Percentiles rank a stretch among this genome's conserved stretches.
These are phyloP conservation scores for Coleophoma eucalyptorum DNA, from an alignment of 2,329 filamentous ascomycete genomes.

Conservation along the genomic window DNA sequence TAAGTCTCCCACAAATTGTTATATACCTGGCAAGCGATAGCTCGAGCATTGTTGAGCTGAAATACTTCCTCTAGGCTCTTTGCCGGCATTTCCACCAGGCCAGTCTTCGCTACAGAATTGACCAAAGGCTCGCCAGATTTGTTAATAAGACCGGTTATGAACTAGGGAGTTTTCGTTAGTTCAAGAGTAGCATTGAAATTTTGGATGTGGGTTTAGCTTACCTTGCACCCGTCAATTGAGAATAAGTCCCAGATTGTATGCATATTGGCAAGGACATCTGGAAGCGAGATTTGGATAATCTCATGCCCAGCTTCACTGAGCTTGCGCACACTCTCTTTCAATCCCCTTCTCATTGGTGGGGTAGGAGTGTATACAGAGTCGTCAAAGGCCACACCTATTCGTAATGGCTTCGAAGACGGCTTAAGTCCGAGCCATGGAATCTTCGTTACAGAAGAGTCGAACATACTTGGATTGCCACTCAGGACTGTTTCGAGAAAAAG, in stretches of 20 bases:
- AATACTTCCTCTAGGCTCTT: conserved; percentile 9
- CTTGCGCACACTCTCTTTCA: conserved; percentile 20
- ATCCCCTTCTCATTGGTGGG: conserved; percentile 28
- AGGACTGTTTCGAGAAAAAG: conserved; percentile 7
- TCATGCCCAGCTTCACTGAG: conserved; percentile 19
- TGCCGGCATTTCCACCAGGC: neutral
- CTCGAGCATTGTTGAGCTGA: conserved; percentile 9
- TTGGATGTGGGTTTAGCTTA: conserved; percentile 19
- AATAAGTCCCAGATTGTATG: conserved; percentile 22
- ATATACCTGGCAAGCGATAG: conserved; percentile 33
- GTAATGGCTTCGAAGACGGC: conserved; percentile 20
- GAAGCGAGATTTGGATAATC: neutral
- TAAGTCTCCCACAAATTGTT: conserved; percentile 37
- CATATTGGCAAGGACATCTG: conserved; percentile 24
- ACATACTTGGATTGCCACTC: neutral
- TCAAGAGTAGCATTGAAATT: too few species aligned
- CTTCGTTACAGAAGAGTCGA: neutral
- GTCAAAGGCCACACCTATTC: conserved; percentile 25
- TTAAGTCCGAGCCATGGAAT: conserved; percentile 7
- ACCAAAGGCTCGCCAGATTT: conserved; percentile 27
- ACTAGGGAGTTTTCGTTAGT: too few species aligned
- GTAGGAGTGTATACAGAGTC: conserved; percentile 26
- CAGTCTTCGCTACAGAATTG: conserved; percentile 9
- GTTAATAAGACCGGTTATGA: too few species aligned
- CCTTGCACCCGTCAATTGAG: conserved; percentile 10